These are phyloP conservation scores for Aureobasidium sp. DNA, from an alignment of 2,329 filamentous ascomycete genomes.

Conservation along the genomic window DNA sequence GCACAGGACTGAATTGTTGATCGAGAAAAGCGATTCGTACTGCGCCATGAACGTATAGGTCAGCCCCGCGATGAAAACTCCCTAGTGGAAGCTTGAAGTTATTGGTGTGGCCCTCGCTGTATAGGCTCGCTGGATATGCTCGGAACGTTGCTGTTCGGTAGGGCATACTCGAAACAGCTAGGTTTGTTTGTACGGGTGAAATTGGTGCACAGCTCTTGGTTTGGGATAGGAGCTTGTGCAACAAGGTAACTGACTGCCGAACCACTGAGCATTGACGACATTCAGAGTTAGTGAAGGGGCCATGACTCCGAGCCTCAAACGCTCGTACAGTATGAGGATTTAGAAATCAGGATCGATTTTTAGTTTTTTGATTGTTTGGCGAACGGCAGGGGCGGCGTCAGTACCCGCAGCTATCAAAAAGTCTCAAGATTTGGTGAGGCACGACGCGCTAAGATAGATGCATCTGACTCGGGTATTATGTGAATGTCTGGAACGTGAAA, in stretches of 20 bases:
- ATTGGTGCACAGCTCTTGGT: constrained; percentile 2
- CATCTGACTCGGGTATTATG: background rate
- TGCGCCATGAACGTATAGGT: constrained; percentile 7
- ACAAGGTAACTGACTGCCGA: constrained; percentile 1
- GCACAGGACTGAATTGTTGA: background rate
- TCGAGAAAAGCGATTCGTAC: background rate
- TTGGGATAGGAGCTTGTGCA: constrained; percentile 13
- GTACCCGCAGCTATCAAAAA: constrained; percentile 5
- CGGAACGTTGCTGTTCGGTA: constrained; percentile 10
- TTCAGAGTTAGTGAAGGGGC: constrained; percentile 11
- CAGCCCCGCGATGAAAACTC: constrained; percentile 7
- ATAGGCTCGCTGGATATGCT: constrained; percentile 6
- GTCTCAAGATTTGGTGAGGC: background rate
- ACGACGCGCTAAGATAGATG: background rate
- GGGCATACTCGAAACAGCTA: constrained; percentile 9
- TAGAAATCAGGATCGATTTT: background rate
- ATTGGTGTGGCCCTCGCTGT: constrained; percentile 5
- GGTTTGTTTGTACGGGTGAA: background rate
- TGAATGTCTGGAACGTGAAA: background rate
- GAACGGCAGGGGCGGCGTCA: constrained; percentile 8
- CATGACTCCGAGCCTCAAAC: constrained; percentile 6
- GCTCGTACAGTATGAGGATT: background rate
- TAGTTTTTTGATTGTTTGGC: constrained; percentile 7
- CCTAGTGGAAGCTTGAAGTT: constrained; percentile 10
- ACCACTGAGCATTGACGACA: constrained; percentile 14